Evolutionary conservation across 2,329 filamentous ascomycete species (phyloP).

Genomic region (Ascochyta fabae): DNA sequence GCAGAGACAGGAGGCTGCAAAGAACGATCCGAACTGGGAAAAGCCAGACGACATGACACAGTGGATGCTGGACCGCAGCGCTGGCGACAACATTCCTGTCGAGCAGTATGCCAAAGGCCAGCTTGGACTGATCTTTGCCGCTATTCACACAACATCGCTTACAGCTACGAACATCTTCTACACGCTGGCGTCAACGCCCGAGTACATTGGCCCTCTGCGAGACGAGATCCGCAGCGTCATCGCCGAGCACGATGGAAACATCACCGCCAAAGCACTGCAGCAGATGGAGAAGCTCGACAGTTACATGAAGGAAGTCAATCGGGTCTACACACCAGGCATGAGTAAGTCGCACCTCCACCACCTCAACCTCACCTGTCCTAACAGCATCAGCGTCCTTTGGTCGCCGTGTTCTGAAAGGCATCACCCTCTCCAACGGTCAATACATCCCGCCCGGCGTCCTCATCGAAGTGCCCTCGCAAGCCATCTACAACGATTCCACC

Average conservation of each 20-base stretch:
- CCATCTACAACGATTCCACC: conserved; percentile 33
- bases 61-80: conserved; percentile 43
- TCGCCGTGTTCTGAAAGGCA: conserved; percentile 58
- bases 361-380: neutral
- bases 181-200: conserved; percentile 42
- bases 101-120: conserved; percentile 18
- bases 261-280: conserved; percentile 40
- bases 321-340: conserved; percentile 31
- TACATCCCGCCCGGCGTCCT: conserved; percentile 47
- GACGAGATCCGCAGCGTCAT: conserved; percentile 51
- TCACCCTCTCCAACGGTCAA: conserved; percentile 63
- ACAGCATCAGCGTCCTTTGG: conserved; percentile 51
- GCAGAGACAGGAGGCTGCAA: conserved; percentile 29
- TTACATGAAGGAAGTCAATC: conserved; percentile 46
- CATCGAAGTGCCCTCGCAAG: conserved; percentile 40
- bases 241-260: conserved; percentile 41
- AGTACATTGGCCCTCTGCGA: conserved; percentile 52
- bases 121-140: conserved; percentile 38
- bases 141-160: conserved; percentile 41
- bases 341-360: conserved; percentile 22
- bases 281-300: conserved; percentile 47
- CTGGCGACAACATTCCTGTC: conserved; percentile 12
- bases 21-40: conserved; percentile 38
- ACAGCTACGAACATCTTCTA: conserved; percentile 40
- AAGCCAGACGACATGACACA: conserved; percentile 48